Percentiles rank a stretch among this genome's conserved stretches.
phyloP scores from a whole-genome alignment of 1,284 basidiomycete species.

The Moesziomyces parantarcticus region DNA sequence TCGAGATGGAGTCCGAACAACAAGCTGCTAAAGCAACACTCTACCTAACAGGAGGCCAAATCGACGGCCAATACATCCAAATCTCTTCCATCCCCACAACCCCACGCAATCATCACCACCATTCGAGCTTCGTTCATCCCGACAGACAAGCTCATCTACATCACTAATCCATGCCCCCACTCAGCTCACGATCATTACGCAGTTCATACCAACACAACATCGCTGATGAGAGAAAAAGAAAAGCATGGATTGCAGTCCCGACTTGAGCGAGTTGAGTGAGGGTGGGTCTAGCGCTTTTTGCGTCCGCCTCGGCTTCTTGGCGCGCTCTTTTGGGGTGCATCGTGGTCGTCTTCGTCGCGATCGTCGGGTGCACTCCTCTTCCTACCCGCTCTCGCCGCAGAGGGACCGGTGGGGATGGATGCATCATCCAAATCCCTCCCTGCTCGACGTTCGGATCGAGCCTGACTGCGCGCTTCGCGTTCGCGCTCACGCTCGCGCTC shows the following conservation, averaged over 20 bases:
- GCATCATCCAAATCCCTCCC: conserved; percentile 36
- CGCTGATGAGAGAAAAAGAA: too few relatives aligned
- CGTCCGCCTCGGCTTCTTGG: conserved; percentile 8
- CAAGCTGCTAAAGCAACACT: conserved; percentile 43
- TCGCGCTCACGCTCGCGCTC: conserved; percentile 31
- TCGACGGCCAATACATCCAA: conserved; percentile 39
- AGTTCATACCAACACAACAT: too few relatives aligned
- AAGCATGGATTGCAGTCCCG: too few relatives aligned
- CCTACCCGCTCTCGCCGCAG: conserved; percentile 19
- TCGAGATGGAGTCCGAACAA: conserved; percentile 1
- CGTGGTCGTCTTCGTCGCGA: conserved; percentile 24
- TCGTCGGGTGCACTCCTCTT: conserved; percentile 42
- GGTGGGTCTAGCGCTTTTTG: conserved; percentile 21
- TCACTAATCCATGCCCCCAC: neutral
- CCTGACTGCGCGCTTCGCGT: conserved; percentile 37
- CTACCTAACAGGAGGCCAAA: conserved; percentile 57
- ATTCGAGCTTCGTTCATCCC: conserved; percentile 8
- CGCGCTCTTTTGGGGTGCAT: conserved; percentile 4
- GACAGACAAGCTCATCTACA: conserved; percentile 4
- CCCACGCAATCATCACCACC: neutral
- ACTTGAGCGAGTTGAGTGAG: too few relatives aligned
- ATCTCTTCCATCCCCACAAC: conserved; percentile 4
- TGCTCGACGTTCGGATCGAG: conserved; percentile 33
- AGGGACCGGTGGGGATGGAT: conserved; percentile 13
- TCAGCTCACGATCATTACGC: neutral